A percentile compares a stretch with the other conserved stretches of the same genome.
Evolutionary conservation across 371 early-diverging fungal genomes (phyloP).

Genomic region (Lichtheimia ramosa): DNA sequence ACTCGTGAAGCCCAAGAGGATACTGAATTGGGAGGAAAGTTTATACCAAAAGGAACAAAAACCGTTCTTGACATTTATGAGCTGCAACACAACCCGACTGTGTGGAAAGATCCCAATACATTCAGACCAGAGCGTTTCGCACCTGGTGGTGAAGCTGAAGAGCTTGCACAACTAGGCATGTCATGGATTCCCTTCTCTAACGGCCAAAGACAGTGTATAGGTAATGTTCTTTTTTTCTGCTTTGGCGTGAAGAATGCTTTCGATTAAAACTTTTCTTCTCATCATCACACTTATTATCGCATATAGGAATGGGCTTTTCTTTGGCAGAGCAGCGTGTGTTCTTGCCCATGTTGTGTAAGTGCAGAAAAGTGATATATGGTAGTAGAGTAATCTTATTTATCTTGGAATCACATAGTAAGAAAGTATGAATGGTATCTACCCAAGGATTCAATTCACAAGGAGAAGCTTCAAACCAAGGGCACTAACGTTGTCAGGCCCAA

Average conservation of each 20-base stretch:
- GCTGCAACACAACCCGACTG: slow-evolving; percentile 30
- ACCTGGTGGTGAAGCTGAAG: slow-evolving; percentile 15
- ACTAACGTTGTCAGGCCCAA: background rate
- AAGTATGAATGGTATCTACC: slow-evolving; percentile 29
- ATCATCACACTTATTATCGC: too few species aligned
- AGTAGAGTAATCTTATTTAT: background rate
- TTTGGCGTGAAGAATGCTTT: too few species aligned
- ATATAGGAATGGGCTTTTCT: slow-evolving; percentile 52
- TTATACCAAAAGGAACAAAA: slow-evolving; percentile 16
- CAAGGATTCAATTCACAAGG: slow-evolving; percentile 24
- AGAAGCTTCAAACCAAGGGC: slow-evolving; percentile 3
- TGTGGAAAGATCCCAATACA: slow-evolving; percentile 20
- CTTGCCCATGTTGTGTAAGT: slow-evolving; percentile 35
- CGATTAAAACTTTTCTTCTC: too few species aligned
- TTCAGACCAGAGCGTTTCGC: slow-evolving; percentile 22
- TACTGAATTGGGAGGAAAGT: slow-evolving; percentile 9
- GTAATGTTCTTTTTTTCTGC: too few species aligned
- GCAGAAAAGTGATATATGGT: slow-evolving; percentile 1
- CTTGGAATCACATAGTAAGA: slow-evolving; percentile 19
- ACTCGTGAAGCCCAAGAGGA: slow-evolving; percentile 10
- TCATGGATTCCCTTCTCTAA: slow-evolving; percentile 46
- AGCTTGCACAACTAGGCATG: slow-evolving; percentile 1
- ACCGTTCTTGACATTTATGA: slow-evolving; percentile 14
- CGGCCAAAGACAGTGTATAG: slow-evolving; percentile 47
- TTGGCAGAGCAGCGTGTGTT: slow-evolving; percentile 49